Evolutionary conservation across 805 yeast species (phyloP), one percentile per base, ranked within the genome.

Genomic region (Candida silvicultrix): DNA sequence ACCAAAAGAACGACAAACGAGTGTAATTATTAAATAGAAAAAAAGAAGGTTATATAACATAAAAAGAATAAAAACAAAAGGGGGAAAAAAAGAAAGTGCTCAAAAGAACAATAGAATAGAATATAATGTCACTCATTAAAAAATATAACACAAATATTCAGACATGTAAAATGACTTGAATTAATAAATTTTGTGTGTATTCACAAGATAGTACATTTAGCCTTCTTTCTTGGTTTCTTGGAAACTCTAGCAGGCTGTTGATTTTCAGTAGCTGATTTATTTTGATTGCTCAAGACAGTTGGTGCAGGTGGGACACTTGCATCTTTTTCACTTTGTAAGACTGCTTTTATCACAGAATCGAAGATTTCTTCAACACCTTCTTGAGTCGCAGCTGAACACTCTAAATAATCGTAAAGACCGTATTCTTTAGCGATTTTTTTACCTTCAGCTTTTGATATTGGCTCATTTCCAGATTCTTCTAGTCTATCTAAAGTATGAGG

Each of bases 371-470:
- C 85, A 41, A 89, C 89, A 15, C 96, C 96, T 45, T 74, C 76
- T 66, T 89, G 96, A 19, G 92, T 83, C 12, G 90, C 85, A 9
- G 97, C 96, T 5, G 96, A 87, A 65, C 96, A 89, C 68, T 89
- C 97, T 49, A 85, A 69, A 64, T 86, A 89, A 43, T 77, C 78
- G 52, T 83, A 75, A 32, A 94, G 84, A 2, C 86, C 84, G 42
- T 83, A 69, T 38, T 84, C 88, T 54, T 77, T 74, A 21, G 94
- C 89, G 53, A 85, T 66, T 52, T 77, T 74, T 37, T 64, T 60
- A 32, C 92, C 95, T 57, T 87, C 88, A 22, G 74, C 67, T 34
- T 63, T 60, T 11, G 82, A 62, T 34, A 89, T 72, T 20, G 94
- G 94, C 45, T 75, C 74, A 51, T 73, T 69, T 36, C 83, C 78